A percentile compares a stretch with the other conserved stretches of the same genome.
These are phyloP conservation scores for Phaeosphaeria sp. DNA, from an alignment of 2,329 filamentous ascomycete species.

Conservation along the genomic window DNA sequence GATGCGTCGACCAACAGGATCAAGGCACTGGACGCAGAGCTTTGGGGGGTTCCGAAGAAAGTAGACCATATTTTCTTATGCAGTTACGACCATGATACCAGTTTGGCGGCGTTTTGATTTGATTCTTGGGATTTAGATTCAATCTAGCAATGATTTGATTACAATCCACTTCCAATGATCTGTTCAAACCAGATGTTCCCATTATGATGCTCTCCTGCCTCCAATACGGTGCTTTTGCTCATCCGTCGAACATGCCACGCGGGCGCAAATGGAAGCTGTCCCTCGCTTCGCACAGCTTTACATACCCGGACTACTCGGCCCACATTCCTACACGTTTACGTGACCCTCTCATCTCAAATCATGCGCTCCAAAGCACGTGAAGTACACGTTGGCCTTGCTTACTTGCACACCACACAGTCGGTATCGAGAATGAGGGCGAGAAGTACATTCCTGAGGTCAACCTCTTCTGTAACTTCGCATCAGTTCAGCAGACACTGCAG, in stretches of 20 bases:
- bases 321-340: not conserved
- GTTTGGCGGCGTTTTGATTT: not conserved
- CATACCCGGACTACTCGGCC: not conserved
- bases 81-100: not conserved
- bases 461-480: too few relatives aligned
- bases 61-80: not conserved
- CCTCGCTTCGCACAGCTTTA: not conserved
- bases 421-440: too few relatives aligned
- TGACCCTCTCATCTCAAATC: not conserved
- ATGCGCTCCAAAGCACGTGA: not conserved
- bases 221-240: too few relatives aligned
- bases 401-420: too few relatives aligned
- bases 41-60: conserved; percentile 22
- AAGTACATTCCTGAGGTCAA: too few relatives aligned
- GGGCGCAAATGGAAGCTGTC: not conserved
- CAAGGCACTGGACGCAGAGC: conserved; percentile 37
- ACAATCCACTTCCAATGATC: not conserved
- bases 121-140: not conserved
- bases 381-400: not conserved
- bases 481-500: too few relatives aligned
- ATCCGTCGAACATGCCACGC: not conserved
- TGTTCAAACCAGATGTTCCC: not conserved
- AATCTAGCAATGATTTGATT: not conserved
- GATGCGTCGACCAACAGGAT: conserved; percentile 39
- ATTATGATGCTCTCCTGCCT: too few relatives aligned